phyloP scores from a whole-genome alignment of 2,329 filamentous ascomycete species.

The Fusarium metavorans region DNA sequence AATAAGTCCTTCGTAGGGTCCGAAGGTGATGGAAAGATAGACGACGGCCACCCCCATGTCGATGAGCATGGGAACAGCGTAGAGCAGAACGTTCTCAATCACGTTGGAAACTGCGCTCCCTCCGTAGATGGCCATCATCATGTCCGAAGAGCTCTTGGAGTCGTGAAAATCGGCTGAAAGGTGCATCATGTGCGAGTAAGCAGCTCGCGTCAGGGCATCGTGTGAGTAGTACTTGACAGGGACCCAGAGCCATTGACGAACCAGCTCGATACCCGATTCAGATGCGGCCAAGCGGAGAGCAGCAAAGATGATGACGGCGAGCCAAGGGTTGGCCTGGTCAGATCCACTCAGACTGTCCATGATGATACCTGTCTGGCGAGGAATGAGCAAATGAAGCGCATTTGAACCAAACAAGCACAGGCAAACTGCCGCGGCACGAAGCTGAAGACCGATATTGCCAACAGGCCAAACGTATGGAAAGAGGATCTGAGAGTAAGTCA shows the following conservation, averaged over 20 bases:
- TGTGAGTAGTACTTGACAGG: slow-evolving; percentile 69
- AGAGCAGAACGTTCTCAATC: slow-evolving; percentile 69
- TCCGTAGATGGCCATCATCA: slow-evolving; percentile 67
- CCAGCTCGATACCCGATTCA: slow-evolving; percentile 65
- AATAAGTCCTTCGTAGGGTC: slow-evolving; percentile 72
- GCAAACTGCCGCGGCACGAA: slow-evolving; percentile 74
- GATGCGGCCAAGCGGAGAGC: slow-evolving; percentile 64
- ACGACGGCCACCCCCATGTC: slow-evolving; percentile 70
- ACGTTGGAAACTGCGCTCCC: slow-evolving; percentile 66
- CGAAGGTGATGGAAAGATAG: slow-evolving; percentile 70
- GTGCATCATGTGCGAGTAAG: slow-evolving; percentile 70
- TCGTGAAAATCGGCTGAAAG: slow-evolving; percentile 73
- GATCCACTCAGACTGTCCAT: slow-evolving; percentile 73
- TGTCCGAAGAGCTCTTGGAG: slow-evolving; percentile 69
- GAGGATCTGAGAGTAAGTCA: slow-evolving; percentile 67
- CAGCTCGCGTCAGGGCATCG: slow-evolving; percentile 64
- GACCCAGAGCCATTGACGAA: slow-evolving; percentile 68
- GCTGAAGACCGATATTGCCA: slow-evolving; percentile 73
- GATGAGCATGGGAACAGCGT: slow-evolving; percentile 69
- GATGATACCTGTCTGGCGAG: slow-evolving; percentile 84
- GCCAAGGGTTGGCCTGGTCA: slow-evolving; percentile 63
- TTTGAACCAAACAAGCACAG: slow-evolving; percentile 78
- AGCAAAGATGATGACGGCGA: slow-evolving; percentile 65
- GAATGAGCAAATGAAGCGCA: slow-evolving; percentile 79
- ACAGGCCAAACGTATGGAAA: slow-evolving; percentile 84